Conservation (phyloP, 116 monocot species). For the Trichopus zeylanicus region DNA sequence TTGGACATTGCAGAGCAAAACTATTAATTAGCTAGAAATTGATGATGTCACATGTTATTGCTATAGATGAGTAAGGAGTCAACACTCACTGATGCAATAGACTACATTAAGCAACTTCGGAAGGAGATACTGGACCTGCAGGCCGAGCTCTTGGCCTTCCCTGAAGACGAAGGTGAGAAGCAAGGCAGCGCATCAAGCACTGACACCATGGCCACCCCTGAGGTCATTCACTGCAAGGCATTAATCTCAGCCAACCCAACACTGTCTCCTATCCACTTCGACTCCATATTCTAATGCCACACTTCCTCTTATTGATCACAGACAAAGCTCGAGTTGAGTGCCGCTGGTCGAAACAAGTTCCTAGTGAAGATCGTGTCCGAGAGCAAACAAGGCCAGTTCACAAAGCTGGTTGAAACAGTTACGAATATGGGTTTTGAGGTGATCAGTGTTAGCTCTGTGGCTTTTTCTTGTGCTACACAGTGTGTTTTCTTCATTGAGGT, state of each 20-base stretch:
- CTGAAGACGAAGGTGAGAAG: conserved; percentile 26
- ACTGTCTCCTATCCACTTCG: background rate
- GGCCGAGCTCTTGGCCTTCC: conserved; percentile 29
- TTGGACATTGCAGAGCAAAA: too few species aligned
- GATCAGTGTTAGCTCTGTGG: conserved; percentile 22
- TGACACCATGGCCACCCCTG: conserved; percentile 2
- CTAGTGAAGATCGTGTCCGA: conserved; percentile 29
- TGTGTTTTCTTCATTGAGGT: conserved; percentile 51
- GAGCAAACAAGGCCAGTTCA: conserved; percentile 19
- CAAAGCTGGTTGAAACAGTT: conserved; percentile 40
- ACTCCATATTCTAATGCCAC: too few species aligned
- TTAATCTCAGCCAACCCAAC: background rate
- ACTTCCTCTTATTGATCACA: conserved; percentile 7
- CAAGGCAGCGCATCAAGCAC: conserved; percentile 24
- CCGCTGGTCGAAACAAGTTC: conserved; percentile 36
- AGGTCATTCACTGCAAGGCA: conserved; percentile 28
- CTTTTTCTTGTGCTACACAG: conserved; percentile 28
- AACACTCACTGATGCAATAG: conserved; percentile 58
- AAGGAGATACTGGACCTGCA: conserved; percentile 37
- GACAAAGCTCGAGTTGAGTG: conserved; percentile 45
- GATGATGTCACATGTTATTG: background rate
- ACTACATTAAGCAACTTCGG: conserved; percentile 59
- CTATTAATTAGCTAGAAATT: too few species aligned
- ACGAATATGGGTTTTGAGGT: conserved; percentile 33
- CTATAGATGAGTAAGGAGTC: conserved; percentile 96